Evolutionary conservation across 1,284 basidiomycete species (phyloP).

Genomic region (Puccinia coronata): DNA sequence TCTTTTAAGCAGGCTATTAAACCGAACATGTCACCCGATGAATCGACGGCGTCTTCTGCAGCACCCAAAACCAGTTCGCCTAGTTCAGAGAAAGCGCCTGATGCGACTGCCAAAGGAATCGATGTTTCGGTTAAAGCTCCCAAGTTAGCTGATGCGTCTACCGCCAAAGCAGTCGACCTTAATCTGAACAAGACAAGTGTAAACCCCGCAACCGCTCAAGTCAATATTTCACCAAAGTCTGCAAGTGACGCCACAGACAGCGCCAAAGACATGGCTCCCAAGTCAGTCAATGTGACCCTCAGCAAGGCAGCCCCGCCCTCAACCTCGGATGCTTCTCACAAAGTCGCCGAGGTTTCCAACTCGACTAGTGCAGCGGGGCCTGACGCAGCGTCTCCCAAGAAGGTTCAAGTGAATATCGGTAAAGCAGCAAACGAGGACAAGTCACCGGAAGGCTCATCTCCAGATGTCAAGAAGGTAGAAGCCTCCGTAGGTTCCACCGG

Average conservation of each 20-base stretch:
- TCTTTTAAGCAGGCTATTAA: neutral
- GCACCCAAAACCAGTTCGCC: neutral
- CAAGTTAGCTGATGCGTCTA: neutral
- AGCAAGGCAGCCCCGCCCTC: neutral
- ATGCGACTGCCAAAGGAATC: neutral
- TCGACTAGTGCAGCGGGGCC: neutral
- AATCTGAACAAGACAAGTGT: neutral
- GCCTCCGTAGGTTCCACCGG: neutral
- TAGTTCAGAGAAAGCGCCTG: constrained; percentile 4
- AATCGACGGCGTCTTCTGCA: neutral
- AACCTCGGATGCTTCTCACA: neutral
- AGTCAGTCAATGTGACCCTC: neutral
- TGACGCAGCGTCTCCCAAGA: neutral
- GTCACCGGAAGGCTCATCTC: neutral
- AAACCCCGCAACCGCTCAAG: neutral
- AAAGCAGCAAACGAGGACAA: constrained; percentile 2
- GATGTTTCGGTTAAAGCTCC: constrained; percentile 7
- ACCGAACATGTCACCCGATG: neutral
- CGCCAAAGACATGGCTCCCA: neutral
- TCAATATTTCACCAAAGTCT: neutral
- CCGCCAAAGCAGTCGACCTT: neutral
- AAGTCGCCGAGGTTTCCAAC: neutral
- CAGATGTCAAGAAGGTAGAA: neutral
- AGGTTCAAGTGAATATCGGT: constrained; percentile 16
- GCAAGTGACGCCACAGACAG: neutral